Conservation (phyloP, 2,329 filamentous ascomycete genomes). For the Aspergillus candidus region DNA sequence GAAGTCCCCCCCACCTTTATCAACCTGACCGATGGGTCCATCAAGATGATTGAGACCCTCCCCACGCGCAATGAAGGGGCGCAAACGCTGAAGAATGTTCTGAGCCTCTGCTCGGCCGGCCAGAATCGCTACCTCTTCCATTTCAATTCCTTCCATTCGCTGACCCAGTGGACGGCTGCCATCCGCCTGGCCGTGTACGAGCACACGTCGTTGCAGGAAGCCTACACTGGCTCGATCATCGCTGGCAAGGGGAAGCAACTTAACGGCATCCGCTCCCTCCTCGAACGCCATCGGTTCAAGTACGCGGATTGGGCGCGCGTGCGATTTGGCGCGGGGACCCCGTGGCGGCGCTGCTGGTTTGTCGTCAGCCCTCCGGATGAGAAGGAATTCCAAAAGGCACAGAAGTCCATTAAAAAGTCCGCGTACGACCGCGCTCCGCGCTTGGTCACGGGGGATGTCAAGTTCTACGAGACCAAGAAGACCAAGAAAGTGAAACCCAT, state of each 20-base stretch:
- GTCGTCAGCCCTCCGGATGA: constrained; percentile 89
- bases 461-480: constrained; percentile 91
- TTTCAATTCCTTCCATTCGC: constrained; percentile 88
- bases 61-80: constrained; percentile 72
- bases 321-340: constrained; percentile 88
- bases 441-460: constrained; percentile 77
- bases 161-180: constrained; percentile 92
- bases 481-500: constrained; percentile 88
- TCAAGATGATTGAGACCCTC: constrained; percentile 94
- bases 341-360: constrained; percentile 96
- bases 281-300: constrained; percentile 70
- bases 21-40: constrained; percentile 92
- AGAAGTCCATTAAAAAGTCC: constrained; percentile 72
- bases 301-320: constrained; percentile 93
- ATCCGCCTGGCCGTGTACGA: constrained; percentile 94
- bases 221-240: constrained; percentile 91
- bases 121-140: constrained; percentile 93
- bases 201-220: constrained; percentile 86
- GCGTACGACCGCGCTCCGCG: constrained; percentile 71
- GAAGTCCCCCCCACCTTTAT: constrained; percentile 89
- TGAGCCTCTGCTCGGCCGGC: constrained; percentile 91
- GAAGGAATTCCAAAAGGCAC: constrained; percentile 78
- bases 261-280: constrained; percentile 84
- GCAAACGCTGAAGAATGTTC: constrained; percentile 83
- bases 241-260: constrained; percentile 85